Percentiles rank a stretch among this genome's conserved stretches.
Evolutionary conservation across 2,329 filamentous ascomycete genomes (phyloP).

Genomic region (Fonsecaea pedrosoi): DNA sequence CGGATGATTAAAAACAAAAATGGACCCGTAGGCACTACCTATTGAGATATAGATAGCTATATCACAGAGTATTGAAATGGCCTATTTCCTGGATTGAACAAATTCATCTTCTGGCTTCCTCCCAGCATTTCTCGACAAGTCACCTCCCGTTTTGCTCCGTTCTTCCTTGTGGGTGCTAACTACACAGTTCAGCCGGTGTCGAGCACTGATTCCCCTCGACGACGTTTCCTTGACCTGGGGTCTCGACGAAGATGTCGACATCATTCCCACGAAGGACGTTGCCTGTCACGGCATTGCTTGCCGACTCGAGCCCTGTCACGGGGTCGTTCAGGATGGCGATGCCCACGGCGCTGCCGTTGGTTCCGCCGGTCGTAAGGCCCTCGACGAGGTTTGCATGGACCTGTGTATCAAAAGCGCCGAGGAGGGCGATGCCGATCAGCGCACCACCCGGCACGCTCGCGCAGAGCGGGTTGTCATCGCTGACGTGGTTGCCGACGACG

Average conservation of each 20-base stretch:
- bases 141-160: not conserved
- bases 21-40: too few relatives aligned
- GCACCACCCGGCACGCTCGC: not conserved
- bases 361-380: constrained; percentile 14
- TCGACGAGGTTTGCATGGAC: constrained; percentile 28
- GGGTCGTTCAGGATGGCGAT: constrained; percentile 27
- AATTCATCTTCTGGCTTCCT: too few relatives aligned
- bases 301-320: not conserved
- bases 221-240: constrained; percentile 32
- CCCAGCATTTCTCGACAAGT: not conserved
- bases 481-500: constrained; percentile 27
- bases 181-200: constrained; percentile 25
- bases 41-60: too few relatives aligned
- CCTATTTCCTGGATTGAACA: too few relatives aligned
- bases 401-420: constrained; percentile 18
- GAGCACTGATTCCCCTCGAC: constrained; percentile 31
- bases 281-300: constrained; percentile 21
- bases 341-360: constrained; percentile 5
- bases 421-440: constrained; percentile 11
- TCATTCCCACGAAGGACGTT: constrained; percentile 32
- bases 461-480: constrained; percentile 22
- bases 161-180: not conserved
- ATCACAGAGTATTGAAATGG: too few relatives aligned
- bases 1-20: too few relatives aligned
- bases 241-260: constrained; percentile 27